Percentiles rank a stretch among this genome's conserved stretches.
These are phyloP conservation scores for Phragmites australis DNA, from an alignment of 176 grass and related monocot genomes.

Conservation along the genomic window DNA sequence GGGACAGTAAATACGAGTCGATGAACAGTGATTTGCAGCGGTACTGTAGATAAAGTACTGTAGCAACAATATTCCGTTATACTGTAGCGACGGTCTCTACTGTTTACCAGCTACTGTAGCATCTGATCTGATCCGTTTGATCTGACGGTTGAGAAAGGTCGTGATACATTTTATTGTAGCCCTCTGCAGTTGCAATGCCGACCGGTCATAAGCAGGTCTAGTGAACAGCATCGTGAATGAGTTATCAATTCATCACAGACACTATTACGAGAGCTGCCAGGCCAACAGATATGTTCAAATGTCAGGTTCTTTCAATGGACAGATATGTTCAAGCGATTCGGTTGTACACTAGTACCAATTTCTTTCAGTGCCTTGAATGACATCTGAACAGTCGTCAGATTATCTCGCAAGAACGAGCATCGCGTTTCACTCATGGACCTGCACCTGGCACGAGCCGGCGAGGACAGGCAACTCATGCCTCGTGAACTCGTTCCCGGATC, in stretches of 20 bases:
- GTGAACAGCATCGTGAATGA: not conserved
- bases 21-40: no score
- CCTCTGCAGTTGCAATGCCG: not conserved
- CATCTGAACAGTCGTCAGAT: constrained; percentile 18
- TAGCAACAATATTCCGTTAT: no score
- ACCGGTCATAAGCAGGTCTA: not conserved
- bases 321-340: not conserved
- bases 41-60: no score
- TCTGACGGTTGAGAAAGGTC: no score
- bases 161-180: no score
- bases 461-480: not conserved
- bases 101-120: no score
- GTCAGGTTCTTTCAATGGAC: constrained; percentile 16
- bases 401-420: not conserved
- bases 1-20: no score
- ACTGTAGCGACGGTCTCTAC: no score
- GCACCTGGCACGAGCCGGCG: not conserved
- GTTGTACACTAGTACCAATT: not conserved
- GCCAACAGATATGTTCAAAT: no score
- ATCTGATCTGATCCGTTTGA: no score
- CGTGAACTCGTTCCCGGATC: not conserved
- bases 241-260: not conserved
- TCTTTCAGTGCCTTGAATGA: not conserved
- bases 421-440: constrained; percentile 1
- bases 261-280: not conserved